These are phyloP conservation scores for Haematococcus lacustris DNA, from an alignment of 139 green algal species.

Conservation along the genomic window DNA sequence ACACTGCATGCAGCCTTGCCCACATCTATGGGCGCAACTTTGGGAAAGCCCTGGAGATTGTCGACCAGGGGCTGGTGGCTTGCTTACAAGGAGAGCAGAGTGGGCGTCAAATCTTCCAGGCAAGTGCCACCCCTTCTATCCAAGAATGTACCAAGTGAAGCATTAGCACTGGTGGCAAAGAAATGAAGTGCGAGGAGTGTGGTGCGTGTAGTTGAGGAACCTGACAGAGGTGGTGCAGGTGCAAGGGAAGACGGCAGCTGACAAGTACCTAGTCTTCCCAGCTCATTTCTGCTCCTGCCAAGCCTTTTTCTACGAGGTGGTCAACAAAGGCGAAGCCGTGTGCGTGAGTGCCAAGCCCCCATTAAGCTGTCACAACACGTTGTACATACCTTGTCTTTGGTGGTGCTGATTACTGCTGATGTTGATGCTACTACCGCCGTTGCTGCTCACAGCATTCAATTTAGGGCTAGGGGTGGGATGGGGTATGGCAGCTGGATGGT, in stretches of 20 bases:
- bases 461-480: not conserved
- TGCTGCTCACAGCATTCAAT: not conserved
- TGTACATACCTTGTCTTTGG: not conserved
- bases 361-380: not conserved
- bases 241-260: constrained; percentile 31
- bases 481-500: no score
- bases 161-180: not conserved
- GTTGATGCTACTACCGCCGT: not conserved
- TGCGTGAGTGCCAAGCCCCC: constrained; percentile 13
- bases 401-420: not conserved
- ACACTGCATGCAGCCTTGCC: constrained; percentile 55
- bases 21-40: constrained; percentile 68
- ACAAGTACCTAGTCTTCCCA: constrained; percentile 66
- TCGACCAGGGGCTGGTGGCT: constrained; percentile 58
- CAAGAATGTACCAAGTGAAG: not conserved
- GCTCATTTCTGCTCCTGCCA: constrained; percentile 79
- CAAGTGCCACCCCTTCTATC: constrained; percentile 1
- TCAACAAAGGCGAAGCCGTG: constrained; percentile 44
- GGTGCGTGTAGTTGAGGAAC: not conserved
- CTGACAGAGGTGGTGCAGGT: constrained; percentile 27
- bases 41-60: constrained; percentile 57
- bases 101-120: constrained; percentile 12
- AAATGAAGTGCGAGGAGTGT: not conserved
- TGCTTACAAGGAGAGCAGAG: constrained; percentile 48
- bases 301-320: constrained; percentile 73